phyloP scores from a whole-genome alignment of 352 stramenopile genomes.

The Phytophthora parvispora region DNA sequence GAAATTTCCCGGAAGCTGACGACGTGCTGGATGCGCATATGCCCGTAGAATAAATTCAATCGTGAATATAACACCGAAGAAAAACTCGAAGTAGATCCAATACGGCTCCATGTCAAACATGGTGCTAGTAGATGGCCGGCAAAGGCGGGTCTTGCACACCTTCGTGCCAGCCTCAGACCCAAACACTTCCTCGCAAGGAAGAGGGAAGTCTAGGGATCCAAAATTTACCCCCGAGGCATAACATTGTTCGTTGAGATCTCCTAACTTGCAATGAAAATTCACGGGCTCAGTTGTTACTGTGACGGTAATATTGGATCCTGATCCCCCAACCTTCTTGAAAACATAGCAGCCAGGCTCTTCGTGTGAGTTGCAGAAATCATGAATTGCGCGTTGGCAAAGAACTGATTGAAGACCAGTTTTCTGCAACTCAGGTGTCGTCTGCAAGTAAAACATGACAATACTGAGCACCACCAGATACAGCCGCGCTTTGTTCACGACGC shows the following conservation, averaged over 20 bases:
- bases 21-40: slow-evolving; percentile 34
- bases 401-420: slow-evolving; percentile 46
- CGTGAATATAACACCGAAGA: slow-evolving; percentile 56
- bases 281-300: slow-evolving; percentile 26
- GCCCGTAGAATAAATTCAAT: slow-evolving; percentile 44
- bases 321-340: slow-evolving; percentile 12
- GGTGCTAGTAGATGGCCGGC: slow-evolving; percentile 37
- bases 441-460: slow-evolving; percentile 62
- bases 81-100: slow-evolving; percentile 62
- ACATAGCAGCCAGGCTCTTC: slow-evolving; percentile 50
- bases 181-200: slow-evolving; percentile 37
- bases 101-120: slow-evolving; percentile 60
- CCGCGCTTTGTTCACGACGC: slow-evolving; percentile 38
- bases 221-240: slow-evolving; percentile 45
- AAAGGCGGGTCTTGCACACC: slow-evolving; percentile 61
- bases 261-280: slow-evolving; percentile 37
- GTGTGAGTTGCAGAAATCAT: slow-evolving; percentile 44
- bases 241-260: slow-evolving; percentile 20
- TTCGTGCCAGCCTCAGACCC: slow-evolving; percentile 10
- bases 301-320: slow-evolving; percentile 11
- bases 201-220: slow-evolving; percentile 34
- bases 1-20: slow-evolving; percentile 35
- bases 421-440: slow-evolving; percentile 64
- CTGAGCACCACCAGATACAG: slow-evolving; percentile 49
- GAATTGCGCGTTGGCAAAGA: slow-evolving; percentile 49